Evolutionary conservation across 2,329 filamentous ascomycete genomes (phyloP), one percentile per base, ranked within the genome.

Genomic region (Xylariomycetidae sp.): DNA sequence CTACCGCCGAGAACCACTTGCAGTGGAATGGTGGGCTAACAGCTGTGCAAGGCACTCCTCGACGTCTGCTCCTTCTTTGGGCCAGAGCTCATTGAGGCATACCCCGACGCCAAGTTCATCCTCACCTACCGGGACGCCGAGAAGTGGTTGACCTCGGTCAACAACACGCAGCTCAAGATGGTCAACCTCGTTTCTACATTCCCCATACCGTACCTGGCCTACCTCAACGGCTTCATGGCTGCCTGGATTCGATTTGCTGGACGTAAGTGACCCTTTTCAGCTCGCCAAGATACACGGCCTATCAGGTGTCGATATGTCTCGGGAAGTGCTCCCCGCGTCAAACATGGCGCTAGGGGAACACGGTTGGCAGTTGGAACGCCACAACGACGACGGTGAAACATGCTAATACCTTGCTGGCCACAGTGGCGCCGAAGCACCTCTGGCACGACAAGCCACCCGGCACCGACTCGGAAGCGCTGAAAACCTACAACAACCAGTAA

Each of bases 81-180:
- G 5, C 29, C 24, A 9, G 33, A 31, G 9, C 19, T 39, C 6
- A 19, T 36, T 12, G 29, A 24, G 16, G 37, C 37, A 9, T 39
- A 39, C 20, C 37, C 37, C 7, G 33, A 34, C 15, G 29, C 33
- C 6, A 27, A 25, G 17, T 30, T 37, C 28, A 26, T 39, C 16
- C 29, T 39, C 15, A 39, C 37, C 8, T 19, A 31, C 12, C 14
- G 37, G 5, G 22, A 34, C 16, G 19, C 29, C 3, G 16, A 29
- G 8, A 23, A 19, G 16, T 39, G 29, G 37, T 25, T 32, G 10
- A 5, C 10, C 7, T 35, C 27, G 6, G 24, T 28, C 25, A 34
- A 22, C 25, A 16, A 23, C 19, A 29, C 32, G 5, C 9, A 29
- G 20, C 16, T 35, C 6, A 29, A 15, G 27, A 35, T 26, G 32